A percentile compares a stretch with the other conserved stretches of the same genome.
These are phyloP conservation scores for Fusarium hainanense DNA, from an alignment of 2,329 filamentous ascomycete genomes.

Conservation along the genomic window DNA sequence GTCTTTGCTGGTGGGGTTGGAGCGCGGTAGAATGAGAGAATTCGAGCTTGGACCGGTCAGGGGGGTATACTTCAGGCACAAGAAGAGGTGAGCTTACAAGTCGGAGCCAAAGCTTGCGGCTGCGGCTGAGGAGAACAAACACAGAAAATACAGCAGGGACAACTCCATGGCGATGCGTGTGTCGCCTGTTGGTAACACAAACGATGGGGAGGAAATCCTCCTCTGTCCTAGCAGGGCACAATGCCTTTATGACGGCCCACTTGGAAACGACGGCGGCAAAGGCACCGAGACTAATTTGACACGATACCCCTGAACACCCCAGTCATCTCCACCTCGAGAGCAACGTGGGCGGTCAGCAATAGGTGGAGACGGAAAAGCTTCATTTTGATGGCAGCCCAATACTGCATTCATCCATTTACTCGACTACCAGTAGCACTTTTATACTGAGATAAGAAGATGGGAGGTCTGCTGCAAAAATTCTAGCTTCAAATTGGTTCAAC, in stretches of 20 bases:
- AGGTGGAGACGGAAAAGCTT: background rate
- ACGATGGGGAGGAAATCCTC: conserved; percentile 1
- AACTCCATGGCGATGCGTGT: background rate
- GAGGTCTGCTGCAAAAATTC: background rate
- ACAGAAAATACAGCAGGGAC: background rate
- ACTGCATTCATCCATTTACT: background rate
- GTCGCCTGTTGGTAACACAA: background rate
- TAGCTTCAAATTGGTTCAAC: background rate
- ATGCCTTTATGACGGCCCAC: conserved; percentile 15
- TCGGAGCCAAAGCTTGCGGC: background rate
- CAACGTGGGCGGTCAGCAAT: background rate
- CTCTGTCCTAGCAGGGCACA: conserved; percentile 5
- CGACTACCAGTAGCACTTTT: background rate
- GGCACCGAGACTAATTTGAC: background rate
- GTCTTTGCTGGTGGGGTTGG: conserved; percentile 15
- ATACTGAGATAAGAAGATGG: background rate
- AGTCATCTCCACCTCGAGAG: background rate
- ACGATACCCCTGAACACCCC: background rate
- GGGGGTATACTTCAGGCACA: background rate
- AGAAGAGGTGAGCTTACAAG: background rate
- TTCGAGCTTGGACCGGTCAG: conserved; percentile 2
- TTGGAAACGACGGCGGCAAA: background rate
- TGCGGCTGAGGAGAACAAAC: background rate
- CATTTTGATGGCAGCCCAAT: background rate
- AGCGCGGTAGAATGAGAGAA: conserved; percentile 6